Base-by-base conservation (phyloP, 805 yeast species). In the Nematodospora valgi region DNA sequence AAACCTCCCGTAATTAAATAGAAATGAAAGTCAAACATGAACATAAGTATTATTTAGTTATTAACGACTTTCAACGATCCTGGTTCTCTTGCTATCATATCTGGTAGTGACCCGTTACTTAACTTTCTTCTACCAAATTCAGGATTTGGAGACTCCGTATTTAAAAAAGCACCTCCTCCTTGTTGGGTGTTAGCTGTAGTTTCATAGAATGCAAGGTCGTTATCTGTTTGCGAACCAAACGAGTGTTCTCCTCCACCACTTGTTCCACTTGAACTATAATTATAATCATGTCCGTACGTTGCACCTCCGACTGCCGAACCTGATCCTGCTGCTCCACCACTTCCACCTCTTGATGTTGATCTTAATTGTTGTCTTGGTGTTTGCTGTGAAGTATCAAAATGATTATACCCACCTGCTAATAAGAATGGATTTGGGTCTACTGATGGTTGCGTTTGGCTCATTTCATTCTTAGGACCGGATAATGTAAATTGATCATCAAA, bases 101-200 rank as follows among this genome's bases (percentile, higher is more conserved):
- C 79, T 2, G 78, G 80, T 36, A 76, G 52, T 8, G 79, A 73
- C 12, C 79, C 77, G 41, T 74, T 67, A 48, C 79, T 72, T 39
- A 75, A 60, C 40, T 77, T 62, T 41, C 76, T 62, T 31, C 74
- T 64, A 14, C 76, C 76, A 38, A 51, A 51, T 37, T 59, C 72
- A 11, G 59, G 44, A 22, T 37, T 27, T 18, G 37, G 41, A 4
- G 27, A 22, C 4, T 26, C 34, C 3, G 38, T 25, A 21, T 35
- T 33, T 13, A 34, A 34, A 11, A 34, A 34, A 20, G 28, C 21
- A 4, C 34, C 30, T n/a, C 21, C 31, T 16, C 25, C 19, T 12
- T 25, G 30, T 18, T 23, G 17, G n/a, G 20, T 19, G 11, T 34
- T 25, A 16, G 30, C 17, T 6, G 19, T 10, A 12, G 27, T 17